Evolutionary conservation across 2,329 filamentous ascomycete species (phyloP), one percentile per base, ranked within the genome.

Genomic region (Clonostachys chloroleuca): DNA sequence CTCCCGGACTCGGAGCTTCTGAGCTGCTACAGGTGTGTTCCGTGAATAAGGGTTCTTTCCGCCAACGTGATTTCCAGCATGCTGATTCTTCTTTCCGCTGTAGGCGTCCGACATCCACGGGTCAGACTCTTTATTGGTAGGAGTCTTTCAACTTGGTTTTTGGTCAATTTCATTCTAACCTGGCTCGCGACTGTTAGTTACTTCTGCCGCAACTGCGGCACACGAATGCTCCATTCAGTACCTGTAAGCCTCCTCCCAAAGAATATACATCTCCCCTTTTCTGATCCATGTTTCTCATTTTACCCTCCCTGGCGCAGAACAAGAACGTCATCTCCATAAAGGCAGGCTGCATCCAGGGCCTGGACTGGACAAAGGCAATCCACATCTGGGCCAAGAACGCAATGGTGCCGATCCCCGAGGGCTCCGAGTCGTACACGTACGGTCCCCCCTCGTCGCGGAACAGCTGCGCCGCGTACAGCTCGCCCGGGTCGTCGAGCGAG

Each of bases 371-470:
- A 12, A 67, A 61, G 4, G 82, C 81, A 30, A 78, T 80, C 52
- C 84, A 89, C 66, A 82, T 88, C 55, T 87, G 81, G 78, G 84
- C 81, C 17, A 81, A 80, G 56, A 76, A 73, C 40, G 84, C 84
- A 54, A 83, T 88, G 72, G 73, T 87, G 16, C 79, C 83, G 34
- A 86, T 88, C 52, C 84, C 84, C 3, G 81, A 85, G 55, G 78
- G 81, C 10, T 76, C 74, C 30, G 80, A 84, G 64, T 63, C 67
- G 6, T 75, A 78, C 59, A 73, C 75, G 13, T 80, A 79, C 49
- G 75, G 24, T 30, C 24, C 24, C 24, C 24, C 24, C 24, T 30
- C 24, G 24, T 30, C 24, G 3, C 24, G 24, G 24, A 30, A 30
- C 24, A 30, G 24, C 24, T 30, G 24, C 24, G 24, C 24, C 24